Evolutionary conservation across 306 rosid species (phyloP).

Genomic region (Abrus pulchellus): DNA sequence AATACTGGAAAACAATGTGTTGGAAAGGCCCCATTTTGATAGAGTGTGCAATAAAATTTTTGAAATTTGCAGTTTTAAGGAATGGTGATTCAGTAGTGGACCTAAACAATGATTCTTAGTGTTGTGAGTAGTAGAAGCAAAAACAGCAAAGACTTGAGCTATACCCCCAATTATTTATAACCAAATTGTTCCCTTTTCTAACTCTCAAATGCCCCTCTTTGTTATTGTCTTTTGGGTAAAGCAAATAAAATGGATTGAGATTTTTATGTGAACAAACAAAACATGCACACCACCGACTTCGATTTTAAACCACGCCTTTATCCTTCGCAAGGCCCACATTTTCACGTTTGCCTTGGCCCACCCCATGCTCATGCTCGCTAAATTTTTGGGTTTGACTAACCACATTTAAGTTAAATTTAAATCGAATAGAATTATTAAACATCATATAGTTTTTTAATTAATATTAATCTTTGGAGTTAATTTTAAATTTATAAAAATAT

Average conservation of each 20-base stretch:
- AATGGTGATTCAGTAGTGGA: conserved; percentile 48
- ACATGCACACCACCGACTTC: conserved; percentile 49
- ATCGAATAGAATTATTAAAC: no score
- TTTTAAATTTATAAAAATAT: no score
- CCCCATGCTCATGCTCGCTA: conserved; percentile 36
- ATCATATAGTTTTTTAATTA: no score
- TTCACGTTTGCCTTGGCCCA: conserved; percentile 37
- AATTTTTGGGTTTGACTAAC: no score
- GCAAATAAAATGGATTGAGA: conserved; percentile 37
- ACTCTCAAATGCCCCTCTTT: neutral
- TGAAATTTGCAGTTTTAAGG: conserved; percentile 42
- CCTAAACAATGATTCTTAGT: conserved; percentile 62
- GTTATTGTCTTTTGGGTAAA: conserved; percentile 56
- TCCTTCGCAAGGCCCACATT: neutral
- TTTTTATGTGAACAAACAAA: conserved; percentile 26
- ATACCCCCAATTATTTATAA: conserved; percentile 51
- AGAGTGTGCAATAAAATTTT: conserved; percentile 11
- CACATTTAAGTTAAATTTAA: no score
- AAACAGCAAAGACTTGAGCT: conserved; percentile 61
- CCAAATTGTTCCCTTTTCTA: conserved; percentile 41
- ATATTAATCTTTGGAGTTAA: no score
- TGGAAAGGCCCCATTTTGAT: conserved; percentile 55
- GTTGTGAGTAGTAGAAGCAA: conserved; percentile 62
- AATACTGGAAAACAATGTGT: conserved; percentile 60
- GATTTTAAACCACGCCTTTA: conserved; percentile 28